These are phyloP conservation scores for Globisporangium heterothallicum DNA, from an alignment of 352 stramenopile species.

Conservation along the genomic window DNA sequence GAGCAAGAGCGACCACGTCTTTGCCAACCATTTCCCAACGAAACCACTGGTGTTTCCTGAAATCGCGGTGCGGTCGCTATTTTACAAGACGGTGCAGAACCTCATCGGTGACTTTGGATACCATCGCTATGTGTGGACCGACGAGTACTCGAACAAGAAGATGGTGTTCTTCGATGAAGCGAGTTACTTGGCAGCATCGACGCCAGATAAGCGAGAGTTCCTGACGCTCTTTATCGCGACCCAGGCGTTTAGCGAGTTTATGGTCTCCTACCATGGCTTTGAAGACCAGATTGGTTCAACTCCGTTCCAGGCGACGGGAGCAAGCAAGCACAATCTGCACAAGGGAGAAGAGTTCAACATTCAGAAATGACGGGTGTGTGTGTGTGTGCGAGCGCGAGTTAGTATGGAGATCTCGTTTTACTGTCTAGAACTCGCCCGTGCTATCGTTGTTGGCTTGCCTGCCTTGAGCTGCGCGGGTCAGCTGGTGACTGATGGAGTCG, in stretches of 20 bases:
- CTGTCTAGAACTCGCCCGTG: not conserved
- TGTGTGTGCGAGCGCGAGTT: not conserved
- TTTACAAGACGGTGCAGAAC: slow-evolving; percentile 52
- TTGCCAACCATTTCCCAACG: slow-evolving; percentile 58
- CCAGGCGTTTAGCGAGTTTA: slow-evolving; percentile 81
- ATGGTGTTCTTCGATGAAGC: slow-evolving; percentile 85
- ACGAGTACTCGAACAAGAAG: slow-evolving; percentile 75
- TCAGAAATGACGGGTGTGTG: not conserved
- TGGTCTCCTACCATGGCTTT: slow-evolving; percentile 79
- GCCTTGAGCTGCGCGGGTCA: not conserved
- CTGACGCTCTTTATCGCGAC: slow-evolving; percentile 82
- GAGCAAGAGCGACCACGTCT: slow-evolving; percentile 65
- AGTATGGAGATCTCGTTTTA: not conserved
- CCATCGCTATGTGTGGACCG: slow-evolving; percentile 78
- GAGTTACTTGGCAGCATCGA: slow-evolving; percentile 73
- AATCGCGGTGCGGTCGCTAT: slow-evolving; percentile 58
- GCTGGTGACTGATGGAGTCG: not conserved
- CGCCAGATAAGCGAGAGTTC: slow-evolving; percentile 73
- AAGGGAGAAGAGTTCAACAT: slow-evolving; percentile 4
- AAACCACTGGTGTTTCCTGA: slow-evolving; percentile 73
- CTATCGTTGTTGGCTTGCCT: not conserved
- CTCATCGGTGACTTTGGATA: slow-evolving; percentile 84
- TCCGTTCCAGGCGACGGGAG: slow-evolving; percentile 5
- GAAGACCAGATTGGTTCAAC: slow-evolving; percentile 39
- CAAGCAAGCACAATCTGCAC: not conserved